These are phyloP conservation scores for Aspergillus pseudoviridinutans DNA, from an alignment of 2,329 filamentous ascomycete genomes.

Conservation along the genomic window DNA sequence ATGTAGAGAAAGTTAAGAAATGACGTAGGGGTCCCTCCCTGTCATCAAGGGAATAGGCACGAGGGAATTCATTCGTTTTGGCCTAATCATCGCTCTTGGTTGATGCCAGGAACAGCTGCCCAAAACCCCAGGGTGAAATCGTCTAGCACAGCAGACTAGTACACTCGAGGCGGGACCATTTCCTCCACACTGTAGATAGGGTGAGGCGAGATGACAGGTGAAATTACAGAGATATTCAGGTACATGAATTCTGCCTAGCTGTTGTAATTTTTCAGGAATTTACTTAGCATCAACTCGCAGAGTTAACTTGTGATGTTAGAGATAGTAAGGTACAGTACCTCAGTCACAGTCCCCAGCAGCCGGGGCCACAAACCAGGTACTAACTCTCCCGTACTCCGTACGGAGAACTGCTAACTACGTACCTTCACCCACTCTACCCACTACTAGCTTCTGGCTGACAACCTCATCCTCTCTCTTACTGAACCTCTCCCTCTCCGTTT, in stretches of 20 bases:
- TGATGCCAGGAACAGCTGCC: background rate
- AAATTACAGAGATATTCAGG: background rate
- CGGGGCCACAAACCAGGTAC: background rate
- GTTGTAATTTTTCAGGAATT: background rate
- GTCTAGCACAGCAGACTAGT: background rate
- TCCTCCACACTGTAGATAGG: background rate
- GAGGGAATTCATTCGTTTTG: background rate
- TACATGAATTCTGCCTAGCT: background rate
- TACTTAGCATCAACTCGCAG: too few relatives aligned
- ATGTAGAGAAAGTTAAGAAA: background rate
- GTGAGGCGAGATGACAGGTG: background rate
- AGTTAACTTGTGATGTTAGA: background rate
- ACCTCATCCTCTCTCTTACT: constrained; percentile 10
- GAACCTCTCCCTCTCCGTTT: constrained; percentile 7
- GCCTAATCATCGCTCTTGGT: background rate
- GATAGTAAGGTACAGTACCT: too few relatives aligned
- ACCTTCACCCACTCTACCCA: background rate
- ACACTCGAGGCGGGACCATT: background rate
- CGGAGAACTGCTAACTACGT: background rate
- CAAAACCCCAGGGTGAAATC: background rate
- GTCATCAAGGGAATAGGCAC: background rate
- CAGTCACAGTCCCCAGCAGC: background rate
- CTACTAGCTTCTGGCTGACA: constrained; percentile 10
- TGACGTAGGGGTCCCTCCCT: background rate
- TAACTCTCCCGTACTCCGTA: background rate